These are phyloP conservation scores for Chaetomiaceae sp. DNA, from an alignment of 2,329 filamentous ascomycete genomes.

Conservation along the genomic window DNA sequence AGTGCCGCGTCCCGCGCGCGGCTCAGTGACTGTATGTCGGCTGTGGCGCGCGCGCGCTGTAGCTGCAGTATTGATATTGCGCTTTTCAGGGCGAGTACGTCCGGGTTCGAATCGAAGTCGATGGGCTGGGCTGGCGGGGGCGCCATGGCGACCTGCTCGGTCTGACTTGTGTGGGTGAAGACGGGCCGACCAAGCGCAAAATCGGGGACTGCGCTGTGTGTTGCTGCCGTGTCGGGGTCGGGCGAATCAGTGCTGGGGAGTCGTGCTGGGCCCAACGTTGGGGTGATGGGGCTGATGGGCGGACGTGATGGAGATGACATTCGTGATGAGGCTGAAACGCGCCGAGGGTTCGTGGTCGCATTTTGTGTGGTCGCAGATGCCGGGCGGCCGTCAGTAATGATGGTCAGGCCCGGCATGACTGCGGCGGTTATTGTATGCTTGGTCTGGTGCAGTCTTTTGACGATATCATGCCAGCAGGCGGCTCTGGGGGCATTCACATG, in stretches of 20 bases:
- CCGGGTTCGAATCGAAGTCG: constrained; percentile 65
- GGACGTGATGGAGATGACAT: constrained; percentile 45
- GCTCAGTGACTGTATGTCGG: constrained; percentile 68
- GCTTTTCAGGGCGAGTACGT: constrained; percentile 80
- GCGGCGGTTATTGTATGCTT: background rate
- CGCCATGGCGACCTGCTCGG: constrained; percentile 39
- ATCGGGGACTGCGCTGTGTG: constrained; percentile 19
- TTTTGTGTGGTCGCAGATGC: constrained; percentile 24
- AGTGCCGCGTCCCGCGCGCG: constrained; percentile 67
- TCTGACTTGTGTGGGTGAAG: constrained; percentile 43
- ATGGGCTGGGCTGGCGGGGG: constrained; percentile 51
- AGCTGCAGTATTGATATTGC: constrained; percentile 84
- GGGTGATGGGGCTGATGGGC: constrained; percentile 53
- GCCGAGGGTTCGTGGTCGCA: constrained; percentile 11
- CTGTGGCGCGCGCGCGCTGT: constrained; percentile 71
- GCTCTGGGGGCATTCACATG: no score
- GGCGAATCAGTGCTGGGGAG: constrained; percentile 17
- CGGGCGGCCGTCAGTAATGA: constrained; percentile 25
- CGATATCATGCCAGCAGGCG: background rate
- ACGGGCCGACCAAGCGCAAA: constrained; percentile 35
- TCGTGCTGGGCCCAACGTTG: constrained; percentile 40
- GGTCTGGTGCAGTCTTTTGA: background rate
- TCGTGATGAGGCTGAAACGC: constrained; percentile 25
- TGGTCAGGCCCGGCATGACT: constrained; percentile 32
- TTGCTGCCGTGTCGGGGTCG: constrained; percentile 3